Evolutionary conservation across 2,329 filamentous ascomycete genomes (phyloP), one percentile per base, ranked within the genome.

Genomic region (Monilinia vaccinii-corymbosi): DNA sequence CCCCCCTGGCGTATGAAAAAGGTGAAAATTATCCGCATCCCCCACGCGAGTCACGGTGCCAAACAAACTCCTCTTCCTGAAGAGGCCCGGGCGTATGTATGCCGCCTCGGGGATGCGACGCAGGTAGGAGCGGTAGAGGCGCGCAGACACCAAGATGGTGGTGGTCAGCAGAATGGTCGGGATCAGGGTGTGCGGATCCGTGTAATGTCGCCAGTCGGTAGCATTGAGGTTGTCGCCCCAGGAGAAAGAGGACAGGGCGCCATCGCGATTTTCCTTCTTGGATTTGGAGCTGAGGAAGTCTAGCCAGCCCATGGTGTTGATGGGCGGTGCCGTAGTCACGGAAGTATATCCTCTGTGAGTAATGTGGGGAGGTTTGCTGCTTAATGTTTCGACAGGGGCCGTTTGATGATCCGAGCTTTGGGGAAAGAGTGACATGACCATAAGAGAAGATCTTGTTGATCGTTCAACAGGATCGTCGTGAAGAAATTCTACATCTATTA

Each of bases 1-100:
- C 13, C 94, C 94, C n/a, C 93, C 93, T 0, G 94, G 94, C 0
- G 91, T 97, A 73, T 99, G 94, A 72, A 88, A 99, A 51, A 99
- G 73, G 67, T 94, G 88, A 73, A 99, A 97, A 71, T 93, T 93
- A 74, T 99, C 94, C 4, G 91, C 95, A 79, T 99, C 94, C 46
- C 95, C 94, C 28, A 99, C 94, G 67, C 89, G 91, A 14, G 93
- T 97, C 46, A 97, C 94, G 63, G 82, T 82, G 16, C 94, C 94
- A 67, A 93, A 88, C 46, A 99, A 71, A 66, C 84, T 92, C 67
- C 89, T 81, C 62, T 79, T 85, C 49, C 89, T 84, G 71, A 93
- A 93, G 71, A 86, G 87, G 13, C 79, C 77, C 2, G 90, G 88
- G 51, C 84, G 84, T 66, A 99, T 87, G 71, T 91, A 81, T 28